Evolutionary conservation across 352 stramenopile species (phyloP), one percentile per base, ranked within the genome.

Genomic region (Pythium graminicola): DNA sequence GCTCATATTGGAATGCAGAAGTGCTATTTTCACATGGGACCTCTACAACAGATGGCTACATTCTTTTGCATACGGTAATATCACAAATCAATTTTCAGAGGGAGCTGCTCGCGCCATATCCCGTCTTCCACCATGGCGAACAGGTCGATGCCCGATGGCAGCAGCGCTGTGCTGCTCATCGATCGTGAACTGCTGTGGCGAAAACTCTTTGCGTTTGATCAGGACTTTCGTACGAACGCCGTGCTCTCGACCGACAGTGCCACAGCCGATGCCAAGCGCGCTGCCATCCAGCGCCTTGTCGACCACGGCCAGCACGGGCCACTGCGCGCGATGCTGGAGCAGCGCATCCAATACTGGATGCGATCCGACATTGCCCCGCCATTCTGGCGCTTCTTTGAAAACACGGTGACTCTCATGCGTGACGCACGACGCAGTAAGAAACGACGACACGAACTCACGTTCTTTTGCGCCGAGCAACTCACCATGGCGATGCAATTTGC

Each of bases 401-500:
- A 63, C 14, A 24, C 68, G 10, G 35, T 54, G 10, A 40, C 62
- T 31, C 35, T 72, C 32, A 35, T 70, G 54, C 40, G 55, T 20
- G 54, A 46, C 11, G 51, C 50, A 23, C 43, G 20, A 35, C 41
- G 36, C 32, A 66, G 54, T 1, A 69, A 52, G 52, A 49, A 48
- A 6, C 50, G 53, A 1, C 64, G 64, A 10, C 64, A 69, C 33
- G 65, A 64, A 32, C 42, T 83, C 38, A 70, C 69, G 16, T 52
- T 76, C 44, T 73, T 76, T 17, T 82, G 67, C 38, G 67, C 64
- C n/a, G 73, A 86, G 64, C 75, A 89, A 57, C 63, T 89, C 8
- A 80, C 64, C 39, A 58, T 89, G 35, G 78, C 75, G 46, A 72
- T 89, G 58, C 73, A 86, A 56, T 85, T 86, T 44, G 78, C 75